Percentiles rank a stretch among this genome's conserved stretches.
Conservation (phyloP, 495 filamentous ascomycete species). For the Neurospora sp. region DNA sequence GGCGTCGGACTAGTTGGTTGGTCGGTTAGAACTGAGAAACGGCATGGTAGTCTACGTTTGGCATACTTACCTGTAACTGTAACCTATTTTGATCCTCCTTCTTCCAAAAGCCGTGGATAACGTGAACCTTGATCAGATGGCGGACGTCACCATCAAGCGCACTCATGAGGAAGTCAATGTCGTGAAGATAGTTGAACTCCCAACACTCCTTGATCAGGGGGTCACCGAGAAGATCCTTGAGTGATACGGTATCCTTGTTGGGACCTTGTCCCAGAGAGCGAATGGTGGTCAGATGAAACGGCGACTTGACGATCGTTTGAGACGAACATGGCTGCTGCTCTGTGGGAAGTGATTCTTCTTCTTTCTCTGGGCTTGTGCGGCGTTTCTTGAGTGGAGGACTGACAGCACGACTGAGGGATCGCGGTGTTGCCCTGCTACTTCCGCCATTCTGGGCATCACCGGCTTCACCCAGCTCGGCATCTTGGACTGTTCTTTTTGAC, state of each 20-base stretch:
- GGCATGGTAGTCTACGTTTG: background rate
- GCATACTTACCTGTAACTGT: conserved; percentile 52
- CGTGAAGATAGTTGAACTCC: conserved; percentile 83
- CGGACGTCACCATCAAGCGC: conserved; percentile 62
- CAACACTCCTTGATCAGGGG: conserved; percentile 78
- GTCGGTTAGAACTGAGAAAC: background rate
- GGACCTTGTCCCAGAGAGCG: conserved; percentile 46
- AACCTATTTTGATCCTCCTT: conserved; percentile 53
- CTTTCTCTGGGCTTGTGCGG: conserved; percentile 6
- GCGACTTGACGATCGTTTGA: conserved; percentile 38
- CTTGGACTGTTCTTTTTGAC: background rate
- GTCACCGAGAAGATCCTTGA: conserved; percentile 68
- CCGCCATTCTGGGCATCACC: background rate
- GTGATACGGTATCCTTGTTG: conserved; percentile 58
- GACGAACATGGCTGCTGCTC: background rate
- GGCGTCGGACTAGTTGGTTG: conserved; percentile 20
- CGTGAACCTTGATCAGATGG: conserved; percentile 53
- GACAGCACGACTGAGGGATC: conserved; percentile 27
- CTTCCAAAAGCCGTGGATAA: conserved; percentile 87
- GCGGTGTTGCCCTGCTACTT: conserved; percentile 2
- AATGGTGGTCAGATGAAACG: conserved; percentile 66
- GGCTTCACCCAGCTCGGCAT: background rate
- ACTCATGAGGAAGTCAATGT: conserved; percentile 59
- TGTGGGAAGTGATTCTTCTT: background rate
- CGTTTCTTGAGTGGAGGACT: conserved; percentile 31